These are phyloP conservation scores for Acanthamoeba pearcei DNA, from an alignment of 208 protist species.

Conservation along the genomic window DNA sequence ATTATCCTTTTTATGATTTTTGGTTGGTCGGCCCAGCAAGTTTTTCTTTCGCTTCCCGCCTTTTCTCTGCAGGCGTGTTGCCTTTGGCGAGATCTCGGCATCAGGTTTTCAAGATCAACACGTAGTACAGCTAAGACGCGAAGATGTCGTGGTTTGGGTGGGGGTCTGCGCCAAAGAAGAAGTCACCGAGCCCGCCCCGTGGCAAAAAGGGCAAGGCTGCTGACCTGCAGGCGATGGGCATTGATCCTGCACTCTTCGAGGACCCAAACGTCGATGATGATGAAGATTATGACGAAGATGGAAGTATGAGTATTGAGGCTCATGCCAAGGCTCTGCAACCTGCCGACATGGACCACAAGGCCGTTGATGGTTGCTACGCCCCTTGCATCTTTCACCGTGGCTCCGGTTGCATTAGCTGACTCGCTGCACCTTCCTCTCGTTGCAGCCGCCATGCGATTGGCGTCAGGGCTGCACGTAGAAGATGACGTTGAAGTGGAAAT, in stretches of 20 bases:
- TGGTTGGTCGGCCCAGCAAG: not conserved
- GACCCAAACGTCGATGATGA: not conserved
- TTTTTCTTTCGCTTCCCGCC: not conserved
- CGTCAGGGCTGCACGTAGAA: slow-evolving; percentile 5
- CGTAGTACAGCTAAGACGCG: not conserved
- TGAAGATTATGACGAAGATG: not conserved
- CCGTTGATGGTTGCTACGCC: not conserved
- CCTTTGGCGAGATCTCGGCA: not conserved
- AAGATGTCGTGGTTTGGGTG: slow-evolving; percentile 26
- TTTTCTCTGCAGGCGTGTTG: not conserved
- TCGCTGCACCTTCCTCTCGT: not conserved
- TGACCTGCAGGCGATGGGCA: not conserved
- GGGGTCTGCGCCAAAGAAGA: slow-evolving; percentile 17
- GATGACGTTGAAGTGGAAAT: slow-evolving; percentile 62
- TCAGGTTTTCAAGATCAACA: slow-evolving; percentile 2
- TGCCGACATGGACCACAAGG: not conserved
- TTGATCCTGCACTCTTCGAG: slow-evolving; percentile 15
- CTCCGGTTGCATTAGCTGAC: not conserved
- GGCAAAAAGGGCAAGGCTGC: not conserved
- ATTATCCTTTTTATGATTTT: not conserved
- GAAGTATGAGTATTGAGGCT: not conserved
- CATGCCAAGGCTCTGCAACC: slow-evolving; percentile 25
- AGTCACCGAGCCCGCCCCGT: not conserved
- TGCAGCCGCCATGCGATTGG: slow-evolving; percentile 7
- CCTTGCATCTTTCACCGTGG: not conserved